Conservation (phyloP, 2,329 filamentous ascomycete genomes). For the Nannizziopsis barbatae region DNA sequence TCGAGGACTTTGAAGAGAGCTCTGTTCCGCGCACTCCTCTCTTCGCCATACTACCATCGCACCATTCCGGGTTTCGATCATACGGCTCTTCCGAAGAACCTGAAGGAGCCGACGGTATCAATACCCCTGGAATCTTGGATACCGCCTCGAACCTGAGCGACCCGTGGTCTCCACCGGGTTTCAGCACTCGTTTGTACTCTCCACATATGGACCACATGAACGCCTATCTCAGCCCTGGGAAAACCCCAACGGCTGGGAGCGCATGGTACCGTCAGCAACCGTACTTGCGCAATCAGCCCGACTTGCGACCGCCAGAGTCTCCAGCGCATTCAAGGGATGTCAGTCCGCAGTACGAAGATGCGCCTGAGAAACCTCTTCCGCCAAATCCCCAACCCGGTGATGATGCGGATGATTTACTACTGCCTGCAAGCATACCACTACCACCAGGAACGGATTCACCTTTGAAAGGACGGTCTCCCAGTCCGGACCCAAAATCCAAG, state of each 20-base stretch:
- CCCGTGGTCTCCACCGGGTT: constrained; percentile 56
- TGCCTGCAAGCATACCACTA: constrained; percentile 48
- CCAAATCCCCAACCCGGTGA: constrained; percentile 19
- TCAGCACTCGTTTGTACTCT: constrained; percentile 23
- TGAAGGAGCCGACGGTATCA: constrained; percentile 30
- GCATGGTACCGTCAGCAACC: constrained; percentile 44
- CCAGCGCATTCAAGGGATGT: constrained; percentile 45
- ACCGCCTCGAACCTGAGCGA: constrained; percentile 36
- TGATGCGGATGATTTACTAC: constrained; percentile 39
- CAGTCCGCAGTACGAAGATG: constrained; percentile 51
- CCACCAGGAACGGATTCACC: constrained; percentile 45
- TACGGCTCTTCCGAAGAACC: constrained; percentile 37
- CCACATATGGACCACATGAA: constrained; percentile 24
- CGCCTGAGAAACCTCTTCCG: constrained; percentile 34
- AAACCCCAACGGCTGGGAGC: constrained; percentile 32
- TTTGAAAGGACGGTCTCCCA: constrained; percentile 46
- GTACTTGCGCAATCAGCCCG: constrained; percentile 37
- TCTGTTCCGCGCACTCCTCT: constrained; percentile 38
- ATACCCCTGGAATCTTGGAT: constrained; percentile 17
- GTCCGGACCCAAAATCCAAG: constrained; percentile 33
- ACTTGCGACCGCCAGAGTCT: constrained; percentile 31
- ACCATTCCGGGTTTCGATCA: constrained; percentile 54
- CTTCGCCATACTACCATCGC: constrained; percentile 43
- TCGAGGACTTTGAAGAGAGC: constrained; percentile 51
- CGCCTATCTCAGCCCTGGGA: constrained; percentile 31